Base-by-base conservation (phyloP, 2,329 filamentous ascomycete genomes). In the Fusarium sp. region DNA sequence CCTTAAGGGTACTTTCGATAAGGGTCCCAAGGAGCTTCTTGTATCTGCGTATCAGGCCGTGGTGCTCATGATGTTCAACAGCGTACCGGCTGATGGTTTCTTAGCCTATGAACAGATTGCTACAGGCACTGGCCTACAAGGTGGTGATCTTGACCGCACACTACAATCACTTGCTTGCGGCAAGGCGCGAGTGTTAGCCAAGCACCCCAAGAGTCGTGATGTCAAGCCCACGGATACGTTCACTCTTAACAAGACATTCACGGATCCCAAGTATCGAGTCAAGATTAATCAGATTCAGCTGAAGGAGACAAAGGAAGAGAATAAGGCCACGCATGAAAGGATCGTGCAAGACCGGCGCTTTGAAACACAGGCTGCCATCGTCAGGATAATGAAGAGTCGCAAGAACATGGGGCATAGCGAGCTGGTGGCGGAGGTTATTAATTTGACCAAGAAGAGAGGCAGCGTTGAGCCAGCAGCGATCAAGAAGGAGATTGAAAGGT, bases 261-360 rank as follows among this genome's bases (percentile, higher is more conserved):
- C 82, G 4, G 91, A 97, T 75, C 86, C 90, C 20, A 97, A 96
- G 79, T 91, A 92, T 79, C 89, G 94, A 57, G 90, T 99, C 81
- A 99, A 99, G 83, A 97, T 99, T 83, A 99, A 98, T 81, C 95
- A 97, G 80, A 96, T 99, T 72, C 96, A 99, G 80, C 87, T 97
- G 49, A 96, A 96, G 80, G 96, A 99, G 81, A 98, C 96, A 1
- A 92, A 91, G 73, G 91, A 95, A 75, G 96, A 99, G 80, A 97
- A 97, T 80, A 92, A 94, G 79, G 93, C 91, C 72, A 98, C 94
- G 2, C 94, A 98, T 79, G 91, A 97, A 78, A 88, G 93, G 41
- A 93, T 99, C 6, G 90, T 90, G 1, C 91, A 92, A 51, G 96
- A 99, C 76, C 85, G 96, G 49, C 93, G 97, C 75, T 97, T 96